A percentile compares a stretch with the other conserved stretches of the same genome.
phyloP scores from a whole-genome alignment of 2,329 filamentous ascomycete species.

The Diaporthe velutina region DNA sequence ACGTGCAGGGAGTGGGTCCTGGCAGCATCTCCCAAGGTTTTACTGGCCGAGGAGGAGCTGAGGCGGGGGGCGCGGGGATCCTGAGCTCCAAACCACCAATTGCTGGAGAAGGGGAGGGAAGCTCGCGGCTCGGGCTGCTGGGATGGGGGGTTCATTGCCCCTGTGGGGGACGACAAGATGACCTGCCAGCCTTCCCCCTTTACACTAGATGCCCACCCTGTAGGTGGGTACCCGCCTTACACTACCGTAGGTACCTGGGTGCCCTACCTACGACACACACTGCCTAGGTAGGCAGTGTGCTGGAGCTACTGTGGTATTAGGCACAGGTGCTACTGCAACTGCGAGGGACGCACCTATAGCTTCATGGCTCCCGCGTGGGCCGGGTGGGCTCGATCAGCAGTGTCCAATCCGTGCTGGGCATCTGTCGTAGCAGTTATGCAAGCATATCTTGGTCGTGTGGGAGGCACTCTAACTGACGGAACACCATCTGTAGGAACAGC shows the following conservation, averaged over 20 bases:
- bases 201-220: neutral
- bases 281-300: neutral
- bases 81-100: slow-evolving; percentile 20
- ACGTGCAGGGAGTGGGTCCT: slow-evolving; percentile 34
- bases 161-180: slow-evolving; percentile 21
- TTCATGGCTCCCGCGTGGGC: slow-evolving; percentile 8
- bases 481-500: slow-evolving; percentile 7
- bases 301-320: neutral
- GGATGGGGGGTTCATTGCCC: slow-evolving; percentile 4
- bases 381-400: neutral
- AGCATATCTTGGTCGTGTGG: slow-evolving; percentile 30
- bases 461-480: slow-evolving; percentile 30
- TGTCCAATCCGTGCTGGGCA: neutral
- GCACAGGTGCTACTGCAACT: slow-evolving; percentile 20
- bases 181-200: neutral
- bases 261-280: neutral
- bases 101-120: neutral
- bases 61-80: slow-evolving; percentile 44
- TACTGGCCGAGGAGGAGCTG: slow-evolving; percentile 40
- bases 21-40: slow-evolving; percentile 34
- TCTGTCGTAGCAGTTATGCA: slow-evolving; percentile 14
- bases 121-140: slow-evolving; percentile 13
- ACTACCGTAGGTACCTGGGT: neutral
- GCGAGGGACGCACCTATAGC: neutral
- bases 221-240: neutral